Evolutionary conservation across 257 asterid genomes (phyloP).

Genomic region (Ocimum tenuiflorum): DNA sequence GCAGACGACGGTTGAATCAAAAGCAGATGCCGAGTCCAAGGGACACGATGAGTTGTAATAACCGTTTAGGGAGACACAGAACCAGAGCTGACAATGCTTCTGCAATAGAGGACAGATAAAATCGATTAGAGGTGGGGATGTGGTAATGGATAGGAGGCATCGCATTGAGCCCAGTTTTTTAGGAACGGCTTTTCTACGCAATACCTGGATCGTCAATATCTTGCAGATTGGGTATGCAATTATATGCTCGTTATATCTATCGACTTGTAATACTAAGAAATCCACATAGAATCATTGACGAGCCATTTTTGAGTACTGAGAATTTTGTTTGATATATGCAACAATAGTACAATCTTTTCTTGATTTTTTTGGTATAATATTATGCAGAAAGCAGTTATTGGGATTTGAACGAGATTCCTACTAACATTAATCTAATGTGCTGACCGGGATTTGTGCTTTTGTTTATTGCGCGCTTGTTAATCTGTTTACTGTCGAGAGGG

Average conservation of each 20-base stretch:
- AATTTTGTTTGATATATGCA: constrained; percentile 22
- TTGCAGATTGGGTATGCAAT: constrained; percentile 19
- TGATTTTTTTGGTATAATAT: background rate
- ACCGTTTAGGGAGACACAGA: constrained; percentile 10
- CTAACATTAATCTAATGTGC: too few species aligned
- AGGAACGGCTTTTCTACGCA: constrained; percentile 29
- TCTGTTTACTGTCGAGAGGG: too few species aligned
- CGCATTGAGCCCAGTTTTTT: constrained; percentile 35
- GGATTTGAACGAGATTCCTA: too few species aligned
- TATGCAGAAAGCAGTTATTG: background rate
- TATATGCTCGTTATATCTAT: constrained; percentile 16
- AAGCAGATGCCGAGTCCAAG: constrained; percentile 31
- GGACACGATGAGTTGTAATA: constrained; percentile 75
- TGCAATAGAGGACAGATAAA: constrained; percentile 16
- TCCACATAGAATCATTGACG: constrained; percentile 18
- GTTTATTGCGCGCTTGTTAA: too few species aligned
- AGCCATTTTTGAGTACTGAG: constrained; percentile 37
- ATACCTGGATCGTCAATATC: background rate
- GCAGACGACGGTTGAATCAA: constrained; percentile 32
- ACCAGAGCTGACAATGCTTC: too few species aligned
- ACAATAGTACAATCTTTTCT: background rate
- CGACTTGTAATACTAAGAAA: constrained; percentile 27
- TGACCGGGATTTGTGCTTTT: too few species aligned
- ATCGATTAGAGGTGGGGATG: constrained; percentile 20
- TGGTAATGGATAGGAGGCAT: constrained; percentile 11